These are phyloP conservation scores for Beta lomatogona DNA, from an alignment of 179 eudicot genomes.

Conservation along the genomic window DNA sequence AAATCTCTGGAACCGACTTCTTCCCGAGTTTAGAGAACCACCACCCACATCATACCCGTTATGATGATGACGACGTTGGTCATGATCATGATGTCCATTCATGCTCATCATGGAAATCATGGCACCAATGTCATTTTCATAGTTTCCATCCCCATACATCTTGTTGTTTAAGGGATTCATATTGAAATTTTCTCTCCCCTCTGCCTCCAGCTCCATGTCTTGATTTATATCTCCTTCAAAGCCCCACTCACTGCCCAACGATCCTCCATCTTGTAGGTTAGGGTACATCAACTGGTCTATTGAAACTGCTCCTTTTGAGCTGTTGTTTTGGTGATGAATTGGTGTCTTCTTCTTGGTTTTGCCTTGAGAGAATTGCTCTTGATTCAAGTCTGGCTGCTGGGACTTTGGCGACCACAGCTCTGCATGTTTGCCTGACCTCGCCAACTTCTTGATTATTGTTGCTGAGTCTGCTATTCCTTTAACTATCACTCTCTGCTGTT, in stretches of 20 bases:
- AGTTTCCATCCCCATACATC: constrained; percentile 15
- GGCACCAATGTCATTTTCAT: constrained; percentile 19
- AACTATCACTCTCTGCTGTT: constrained; percentile 42
- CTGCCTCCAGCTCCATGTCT: constrained; percentile 16
- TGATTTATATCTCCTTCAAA: constrained; percentile 17
- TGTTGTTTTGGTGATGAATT: constrained; percentile 24
- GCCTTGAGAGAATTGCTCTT: constrained; percentile 19
- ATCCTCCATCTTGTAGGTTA: constrained; percentile 15
- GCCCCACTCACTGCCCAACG: constrained; percentile 17
- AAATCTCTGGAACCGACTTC: constrained; percentile 19
- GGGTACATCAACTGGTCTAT: constrained; percentile 27
- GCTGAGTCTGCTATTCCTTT: constrained; percentile 40
- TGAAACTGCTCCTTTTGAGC: constrained; percentile 13
- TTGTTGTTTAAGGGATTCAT: constrained; percentile 17
- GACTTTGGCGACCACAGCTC: constrained; percentile 39
- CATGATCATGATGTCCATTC: constrained; percentile 10
- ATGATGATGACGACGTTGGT: constrained; percentile 8
- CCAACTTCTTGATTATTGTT: constrained; percentile 48
- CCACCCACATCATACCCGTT: constrained; percentile 14
- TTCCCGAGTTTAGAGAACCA: constrained; percentile 12
- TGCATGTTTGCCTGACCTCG: constrained; percentile 51
- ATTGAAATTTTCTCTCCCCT: constrained; percentile 10
- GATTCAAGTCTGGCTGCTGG: constrained; percentile 21
- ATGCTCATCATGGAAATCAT: constrained; percentile 35
- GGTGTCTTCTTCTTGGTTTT: constrained; percentile 22